A percentile compares a stretch with the other conserved stretches of the same genome.
phyloP scores from a whole-genome alignment of 164 flowering plant genomes.

The Umbellularia californica region DNA sequence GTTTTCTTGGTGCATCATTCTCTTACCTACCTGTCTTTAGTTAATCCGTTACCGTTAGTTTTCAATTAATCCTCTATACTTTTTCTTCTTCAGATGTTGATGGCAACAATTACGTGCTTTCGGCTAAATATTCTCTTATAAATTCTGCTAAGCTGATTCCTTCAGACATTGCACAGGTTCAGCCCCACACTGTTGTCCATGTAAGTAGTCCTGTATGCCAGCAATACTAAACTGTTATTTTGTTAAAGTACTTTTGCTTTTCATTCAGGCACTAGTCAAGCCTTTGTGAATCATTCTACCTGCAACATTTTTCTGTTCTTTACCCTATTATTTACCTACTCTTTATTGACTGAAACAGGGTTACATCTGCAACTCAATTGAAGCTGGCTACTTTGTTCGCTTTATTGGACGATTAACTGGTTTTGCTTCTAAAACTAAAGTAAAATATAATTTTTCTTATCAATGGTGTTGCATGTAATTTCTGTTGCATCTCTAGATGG shows the following conservation, averaged over 20 bases:
- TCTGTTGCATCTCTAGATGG: background rate
- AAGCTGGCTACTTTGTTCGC: constrained; percentile 91
- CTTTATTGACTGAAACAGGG: constrained; percentile 50
- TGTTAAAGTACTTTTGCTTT: background rate
- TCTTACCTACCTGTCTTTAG: background rate
- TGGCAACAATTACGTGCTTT: constrained; percentile 57
- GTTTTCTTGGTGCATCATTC: too few species aligned
- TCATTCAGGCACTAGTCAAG: background rate
- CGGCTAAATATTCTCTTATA: constrained; percentile 82
- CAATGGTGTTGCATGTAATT: background rate
- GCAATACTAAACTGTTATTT: background rate
- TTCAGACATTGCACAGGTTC: constrained; percentile 46
- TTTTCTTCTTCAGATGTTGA: constrained; percentile 51
- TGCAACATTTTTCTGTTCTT: background rate
- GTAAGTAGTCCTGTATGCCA: constrained; percentile 27
- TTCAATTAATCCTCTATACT: background rate
- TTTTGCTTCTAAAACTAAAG: constrained; percentile 77
- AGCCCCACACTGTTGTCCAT: constrained; percentile 54
- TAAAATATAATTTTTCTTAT: constrained; percentile 14
- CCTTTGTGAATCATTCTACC: background rate
- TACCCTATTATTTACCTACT: background rate
- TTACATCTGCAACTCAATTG: constrained; percentile 76
- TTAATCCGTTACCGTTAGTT: background rate
- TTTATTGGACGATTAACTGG: constrained; percentile 92
- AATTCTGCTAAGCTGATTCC: constrained; percentile 62